These are phyloP conservation scores for Capsicum baccatum DNA, from an alignment of 257 asterid species.

Conservation along the genomic window DNA sequence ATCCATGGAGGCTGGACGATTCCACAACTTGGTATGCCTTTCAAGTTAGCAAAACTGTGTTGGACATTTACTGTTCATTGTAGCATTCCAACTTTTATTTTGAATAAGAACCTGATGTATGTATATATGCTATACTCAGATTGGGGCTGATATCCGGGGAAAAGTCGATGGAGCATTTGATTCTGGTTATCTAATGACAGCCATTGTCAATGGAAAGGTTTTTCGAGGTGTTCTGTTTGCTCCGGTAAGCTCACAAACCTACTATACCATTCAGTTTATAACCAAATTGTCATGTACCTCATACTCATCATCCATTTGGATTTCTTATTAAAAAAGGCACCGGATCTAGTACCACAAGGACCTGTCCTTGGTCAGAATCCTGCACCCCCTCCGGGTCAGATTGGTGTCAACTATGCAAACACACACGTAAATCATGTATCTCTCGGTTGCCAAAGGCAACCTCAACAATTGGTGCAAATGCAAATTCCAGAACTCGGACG, in stretches of 20 bases:
- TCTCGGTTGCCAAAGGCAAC: slow-evolving; percentile 44
- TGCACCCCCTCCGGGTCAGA: slow-evolving; percentile 33
- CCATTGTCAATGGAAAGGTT: slow-evolving; percentile 77
- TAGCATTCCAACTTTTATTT: not conserved
- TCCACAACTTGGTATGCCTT: slow-evolving; percentile 51
- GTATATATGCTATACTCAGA: slow-evolving; percentile 38
- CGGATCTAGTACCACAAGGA: slow-evolving; percentile 53
- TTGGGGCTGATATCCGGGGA: slow-evolving; percentile 92
- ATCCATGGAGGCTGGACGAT: slow-evolving; percentile 47
- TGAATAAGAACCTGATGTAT: not conserved
- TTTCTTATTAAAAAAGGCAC: slow-evolving; percentile 53
- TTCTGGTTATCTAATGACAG: slow-evolving; percentile 95
- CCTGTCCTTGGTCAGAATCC: slow-evolving; percentile 46
- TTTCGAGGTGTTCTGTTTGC: slow-evolving; percentile 87
- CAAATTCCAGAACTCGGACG: slow-evolving; percentile 34
- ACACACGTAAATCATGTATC: slow-evolving; percentile 33
- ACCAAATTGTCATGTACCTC: not conserved
- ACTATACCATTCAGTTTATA: not conserved
- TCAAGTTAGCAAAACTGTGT: not conserved
- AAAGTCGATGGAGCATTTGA: slow-evolving; percentile 90
- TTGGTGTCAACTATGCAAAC: slow-evolving; percentile 23
- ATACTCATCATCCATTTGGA: not conserved
- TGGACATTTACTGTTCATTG: not conserved
- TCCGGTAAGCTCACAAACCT: slow-evolving; percentile 55
- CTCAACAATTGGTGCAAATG: slow-evolving; percentile 44